phyloP scores from a whole-genome alignment of 257 asterid genomes.

The Paulownia fortunei region DNA sequence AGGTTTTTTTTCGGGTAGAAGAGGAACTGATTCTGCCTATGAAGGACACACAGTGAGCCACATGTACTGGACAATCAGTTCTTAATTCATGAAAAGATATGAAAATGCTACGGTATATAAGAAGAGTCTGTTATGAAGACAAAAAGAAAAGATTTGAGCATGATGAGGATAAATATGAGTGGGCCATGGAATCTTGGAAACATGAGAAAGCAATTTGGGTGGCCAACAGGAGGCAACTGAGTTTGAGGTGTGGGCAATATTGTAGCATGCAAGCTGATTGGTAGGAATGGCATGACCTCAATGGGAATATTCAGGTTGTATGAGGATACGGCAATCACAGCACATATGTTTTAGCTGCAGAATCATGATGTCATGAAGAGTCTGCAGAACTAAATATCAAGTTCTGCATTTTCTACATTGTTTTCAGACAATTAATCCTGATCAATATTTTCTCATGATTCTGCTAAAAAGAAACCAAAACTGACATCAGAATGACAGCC shows the following conservation, averaged over 20 bases:
- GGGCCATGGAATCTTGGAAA: neutral
- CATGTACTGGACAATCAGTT: neutral
- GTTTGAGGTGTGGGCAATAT: neutral
- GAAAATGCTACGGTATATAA: neutral
- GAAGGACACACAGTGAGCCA: conserved; percentile 6
- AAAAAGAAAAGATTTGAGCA: neutral
- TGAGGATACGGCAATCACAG: neutral
- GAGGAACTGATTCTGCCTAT: neutral
- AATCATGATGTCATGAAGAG: no score
- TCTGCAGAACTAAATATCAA: neutral
- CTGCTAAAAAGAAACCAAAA: neutral
- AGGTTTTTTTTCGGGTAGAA: neutral
- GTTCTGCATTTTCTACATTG: neutral
- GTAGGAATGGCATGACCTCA: neutral
- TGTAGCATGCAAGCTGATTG: neutral
- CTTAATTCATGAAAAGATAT: neutral
- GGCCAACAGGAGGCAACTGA: neutral
- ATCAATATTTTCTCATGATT: neutral
- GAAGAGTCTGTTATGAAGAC: neutral
- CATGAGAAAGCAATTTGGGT: neutral
- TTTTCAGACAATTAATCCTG: neutral
- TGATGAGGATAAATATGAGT: neutral
- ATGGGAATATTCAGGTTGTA: neutral
- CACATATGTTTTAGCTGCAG: no score
- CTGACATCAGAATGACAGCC: neutral